These are phyloP conservation scores for Auriscalpium microsporum DNA, from an alignment of 768 basidiomycete species.

Conservation along the genomic window DNA sequence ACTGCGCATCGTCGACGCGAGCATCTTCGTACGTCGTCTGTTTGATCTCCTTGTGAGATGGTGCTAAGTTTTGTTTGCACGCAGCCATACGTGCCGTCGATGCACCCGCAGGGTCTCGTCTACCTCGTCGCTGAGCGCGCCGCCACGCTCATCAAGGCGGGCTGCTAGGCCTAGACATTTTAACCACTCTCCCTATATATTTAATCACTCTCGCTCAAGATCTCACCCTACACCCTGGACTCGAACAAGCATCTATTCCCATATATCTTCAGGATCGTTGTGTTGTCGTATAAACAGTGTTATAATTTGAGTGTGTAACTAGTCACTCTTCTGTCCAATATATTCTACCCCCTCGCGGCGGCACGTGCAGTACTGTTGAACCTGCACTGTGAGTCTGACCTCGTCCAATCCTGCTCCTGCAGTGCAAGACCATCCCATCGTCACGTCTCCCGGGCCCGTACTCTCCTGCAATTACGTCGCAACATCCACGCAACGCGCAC, in stretches of 20 bases:
- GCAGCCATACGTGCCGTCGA: neutral
- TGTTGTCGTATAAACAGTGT: no score
- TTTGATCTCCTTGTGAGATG: neutral
- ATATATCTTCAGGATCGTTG: no score
- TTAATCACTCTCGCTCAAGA: no score
- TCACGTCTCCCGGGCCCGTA: neutral
- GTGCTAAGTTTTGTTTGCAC: neutral
- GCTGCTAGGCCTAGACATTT: neutral
- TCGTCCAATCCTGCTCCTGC: neutral
- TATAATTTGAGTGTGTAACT: no score
- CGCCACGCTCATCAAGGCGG: neutral
- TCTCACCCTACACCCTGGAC: no score
- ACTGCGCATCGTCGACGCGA: conserved; percentile 6
- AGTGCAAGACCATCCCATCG: neutral
- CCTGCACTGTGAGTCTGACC: neutral
- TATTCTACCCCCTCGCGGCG: no score
- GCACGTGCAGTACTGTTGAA: neutral
- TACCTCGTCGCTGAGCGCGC: conserved; percentile 2
- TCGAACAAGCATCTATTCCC: no score
- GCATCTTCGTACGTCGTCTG: neutral
- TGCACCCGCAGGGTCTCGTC: conserved; percentile 2
- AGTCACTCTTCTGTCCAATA: no score
- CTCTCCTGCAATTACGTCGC: neutral
- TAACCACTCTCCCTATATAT: neutral
- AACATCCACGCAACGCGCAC: neutral